These are phyloP conservation scores for Phylloporus gajari DNA, from an alignment of 1,284 basidiomycete genomes.

Conservation along the genomic window DNA sequence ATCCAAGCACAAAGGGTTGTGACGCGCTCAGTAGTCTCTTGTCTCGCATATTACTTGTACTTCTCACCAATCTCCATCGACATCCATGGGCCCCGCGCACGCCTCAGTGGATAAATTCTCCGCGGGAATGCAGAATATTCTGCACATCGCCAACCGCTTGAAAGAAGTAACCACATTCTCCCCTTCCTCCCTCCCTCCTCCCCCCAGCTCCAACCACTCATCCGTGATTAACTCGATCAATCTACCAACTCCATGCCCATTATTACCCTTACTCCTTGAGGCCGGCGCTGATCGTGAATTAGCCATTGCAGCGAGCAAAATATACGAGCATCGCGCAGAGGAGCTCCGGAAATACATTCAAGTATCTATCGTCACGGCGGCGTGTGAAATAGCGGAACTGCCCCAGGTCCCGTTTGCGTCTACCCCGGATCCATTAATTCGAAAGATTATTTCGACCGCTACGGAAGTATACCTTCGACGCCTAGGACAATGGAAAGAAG, in stretches of 20 bases:
- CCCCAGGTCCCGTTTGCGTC: fast-evolving
- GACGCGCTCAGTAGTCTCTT: no score
- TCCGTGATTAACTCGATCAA: constrained; percentile 3
- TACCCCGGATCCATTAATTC: fast-evolving
- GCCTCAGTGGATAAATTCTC: not conserved
- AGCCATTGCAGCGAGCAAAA: not conserved
- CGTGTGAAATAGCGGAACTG: not conserved
- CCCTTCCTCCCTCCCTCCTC: not conserved
- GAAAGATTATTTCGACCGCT: not conserved
- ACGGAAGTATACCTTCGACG: not conserved
- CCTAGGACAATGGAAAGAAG: constrained; percentile 17
- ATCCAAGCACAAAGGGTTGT: not conserved
- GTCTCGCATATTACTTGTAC: no score
- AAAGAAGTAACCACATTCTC: not conserved
- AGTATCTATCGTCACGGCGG: not conserved
- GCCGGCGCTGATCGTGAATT: not conserved
- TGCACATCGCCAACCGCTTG: not conserved
- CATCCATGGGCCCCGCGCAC: no score
- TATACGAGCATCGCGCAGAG: not conserved
- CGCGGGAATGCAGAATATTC: not conserved
- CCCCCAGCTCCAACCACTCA: no score
- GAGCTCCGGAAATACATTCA: not conserved
- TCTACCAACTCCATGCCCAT: constrained; percentile 2
- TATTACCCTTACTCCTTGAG: constrained; percentile 11
- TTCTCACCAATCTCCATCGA: no score